Evolutionary conservation across 148 eudicot genomes (phyloP).

Genomic region (Mesembryanthemum crystallinum): DNA sequence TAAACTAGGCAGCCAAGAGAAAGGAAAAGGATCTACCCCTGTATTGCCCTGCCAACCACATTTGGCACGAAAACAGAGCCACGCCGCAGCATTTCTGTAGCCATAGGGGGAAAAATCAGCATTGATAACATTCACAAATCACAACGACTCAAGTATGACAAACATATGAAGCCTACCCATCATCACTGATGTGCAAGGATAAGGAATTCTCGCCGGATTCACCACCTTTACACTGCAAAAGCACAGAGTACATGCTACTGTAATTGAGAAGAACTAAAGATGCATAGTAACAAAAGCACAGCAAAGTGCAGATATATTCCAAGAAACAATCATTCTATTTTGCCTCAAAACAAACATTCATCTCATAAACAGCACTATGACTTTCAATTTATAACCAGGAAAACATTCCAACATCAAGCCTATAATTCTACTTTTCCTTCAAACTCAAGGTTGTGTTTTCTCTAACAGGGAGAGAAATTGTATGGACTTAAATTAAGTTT

Average conservation of each 20-base stretch:
- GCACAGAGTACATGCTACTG: neutral
- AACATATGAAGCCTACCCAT: conserved; percentile 50
- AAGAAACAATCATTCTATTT: neutral
- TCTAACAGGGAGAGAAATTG: no score
- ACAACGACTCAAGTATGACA: conserved; percentile 15
- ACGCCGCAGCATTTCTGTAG: conserved; percentile 50
- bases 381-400: neutral
- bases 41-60: conserved; percentile 80
- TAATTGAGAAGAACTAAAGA: neutral
- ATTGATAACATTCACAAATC: neutral
- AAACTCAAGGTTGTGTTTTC: no score
- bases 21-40: conserved; percentile 28
- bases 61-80: conserved; percentile 67
- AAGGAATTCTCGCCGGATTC: conserved; percentile 49
- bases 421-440: no score
- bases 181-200: conserved; percentile 45
- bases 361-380: neutral
- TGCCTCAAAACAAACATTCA: neutral
- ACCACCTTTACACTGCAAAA: conserved; percentile 75
- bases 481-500: no score
- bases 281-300: conserved; percentile 5
- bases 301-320: neutral
- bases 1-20: neutral
- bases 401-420: no score
- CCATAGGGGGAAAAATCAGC: neutral